Percentiles rank a stretch among this genome's conserved stretches.
These are phyloP conservation scores for Paxillus rubicundulus DNA, from an alignment of 768 basidiomycete genomes.

Conservation along the genomic window DNA sequence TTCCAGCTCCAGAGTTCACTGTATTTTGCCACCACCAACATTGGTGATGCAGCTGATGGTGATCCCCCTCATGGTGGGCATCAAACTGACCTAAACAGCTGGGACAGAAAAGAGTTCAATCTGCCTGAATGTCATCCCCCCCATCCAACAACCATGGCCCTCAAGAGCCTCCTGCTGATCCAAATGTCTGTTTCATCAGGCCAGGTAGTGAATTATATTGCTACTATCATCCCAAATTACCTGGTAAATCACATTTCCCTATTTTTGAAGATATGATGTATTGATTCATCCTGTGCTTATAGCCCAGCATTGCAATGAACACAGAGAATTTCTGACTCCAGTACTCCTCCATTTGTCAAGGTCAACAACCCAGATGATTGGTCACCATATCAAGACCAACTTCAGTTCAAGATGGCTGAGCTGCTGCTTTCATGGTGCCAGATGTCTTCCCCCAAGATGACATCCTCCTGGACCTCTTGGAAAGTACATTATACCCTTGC, in stretches of 20 bases:
- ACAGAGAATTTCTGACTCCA: neutral
- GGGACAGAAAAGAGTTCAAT: neutral
- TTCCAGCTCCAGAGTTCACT: too few relatives aligned
- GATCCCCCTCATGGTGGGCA: too few relatives aligned
- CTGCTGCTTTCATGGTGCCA: slow-evolving; percentile 19
- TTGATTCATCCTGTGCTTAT: neutral
- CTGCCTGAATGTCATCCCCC: neutral
- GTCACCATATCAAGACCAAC: slow-evolving; percentile 9
- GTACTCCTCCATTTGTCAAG: slow-evolving; percentile 1
- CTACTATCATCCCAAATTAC: slow-evolving; percentile 3
- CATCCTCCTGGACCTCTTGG: slow-evolving; percentile 19
- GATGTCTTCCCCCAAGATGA: slow-evolving; percentile 21
- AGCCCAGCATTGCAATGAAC: slow-evolving; percentile 3
- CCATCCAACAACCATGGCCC: neutral
- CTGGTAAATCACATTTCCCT: neutral
- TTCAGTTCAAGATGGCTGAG: slow-evolving; percentile 18
- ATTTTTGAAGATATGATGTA: neutral
- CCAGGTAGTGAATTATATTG: slow-evolving; percentile 2
- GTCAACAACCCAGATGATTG: slow-evolving; percentile 2
- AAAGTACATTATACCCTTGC: slow-evolving; percentile 7
- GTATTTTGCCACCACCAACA: too few relatives aligned
- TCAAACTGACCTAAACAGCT: too few relatives aligned
- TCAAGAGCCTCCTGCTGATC: neutral
- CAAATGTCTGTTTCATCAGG: neutral
- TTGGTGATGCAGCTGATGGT: neutral